Evolutionary conservation across 2,329 filamentous ascomycete species (phyloP).

Genomic region (Calonectria hawksworthii): DNA sequence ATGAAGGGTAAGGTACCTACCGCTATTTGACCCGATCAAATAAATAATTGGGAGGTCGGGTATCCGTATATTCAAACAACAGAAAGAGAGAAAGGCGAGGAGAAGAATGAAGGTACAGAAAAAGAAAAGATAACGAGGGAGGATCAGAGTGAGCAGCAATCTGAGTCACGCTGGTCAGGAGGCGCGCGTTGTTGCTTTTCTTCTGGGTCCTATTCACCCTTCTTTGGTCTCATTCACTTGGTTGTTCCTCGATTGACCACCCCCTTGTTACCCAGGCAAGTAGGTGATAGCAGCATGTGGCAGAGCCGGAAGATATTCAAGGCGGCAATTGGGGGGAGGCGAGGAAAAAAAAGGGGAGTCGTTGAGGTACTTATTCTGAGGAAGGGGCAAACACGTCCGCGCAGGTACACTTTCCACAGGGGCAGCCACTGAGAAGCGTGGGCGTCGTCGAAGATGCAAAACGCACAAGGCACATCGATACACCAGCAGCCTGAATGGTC

Average conservation of each 20-base stretch:
- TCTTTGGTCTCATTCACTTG: conserved; percentile 7
- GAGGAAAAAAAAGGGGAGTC: conserved; percentile 17
- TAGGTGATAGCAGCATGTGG: conserved; percentile 20
- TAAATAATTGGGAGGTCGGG: conserved; percentile 14
- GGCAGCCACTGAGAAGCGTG: conserved; percentile 13
- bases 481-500: conserved; percentile 17
- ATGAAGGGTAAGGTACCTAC: conserved; percentile 30
- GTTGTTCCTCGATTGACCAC: conserved; percentile 18
- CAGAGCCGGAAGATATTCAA: conserved; percentile 23
- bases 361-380: conserved; percentile 24
- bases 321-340: conserved; percentile 13
- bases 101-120: neutral
- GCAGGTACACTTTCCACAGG: conserved; percentile 27
- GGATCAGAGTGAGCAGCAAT: neutral
- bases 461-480: conserved; percentile 23
- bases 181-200: neutral
- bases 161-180: conserved; percentile 11
- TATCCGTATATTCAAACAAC: neutral
- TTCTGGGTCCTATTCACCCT: neutral
- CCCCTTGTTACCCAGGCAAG: conserved; percentile 25
- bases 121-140: neutral
- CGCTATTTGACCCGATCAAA: conserved; percentile 23
- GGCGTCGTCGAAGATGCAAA: conserved; percentile 22
- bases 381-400: conserved; percentile 27
- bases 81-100: neutral